Base-by-base conservation (phyloP, 2,329 filamentous ascomycete species). In the Xylaria sp. region DNA sequence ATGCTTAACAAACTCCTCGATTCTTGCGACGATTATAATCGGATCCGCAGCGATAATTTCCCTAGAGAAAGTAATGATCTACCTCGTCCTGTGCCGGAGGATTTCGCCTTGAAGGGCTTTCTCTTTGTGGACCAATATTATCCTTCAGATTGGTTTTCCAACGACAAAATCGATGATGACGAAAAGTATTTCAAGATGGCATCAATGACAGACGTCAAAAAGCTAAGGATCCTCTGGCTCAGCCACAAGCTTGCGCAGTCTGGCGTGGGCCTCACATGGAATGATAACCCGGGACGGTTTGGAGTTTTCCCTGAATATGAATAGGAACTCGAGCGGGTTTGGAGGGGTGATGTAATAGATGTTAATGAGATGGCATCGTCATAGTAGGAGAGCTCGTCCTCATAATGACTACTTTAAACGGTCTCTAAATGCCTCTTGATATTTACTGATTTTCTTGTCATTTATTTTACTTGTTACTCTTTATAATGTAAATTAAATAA, bases 101-200 rank as follows among this genome's bases (percentile, higher is more conserved):
- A 94, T 68, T 92, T 88, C 71, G 83, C 87, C 0, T 84, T 93
- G 64, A 83, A 89, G 0, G 91, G 91, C 0, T 80, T 92, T 1
- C 77, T 89, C 1, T 92, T 88, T 81, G 81, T 85, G 0, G 83
- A 88, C 2, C 81, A 82, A 11, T 90, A 90, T 65, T 89, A 87
- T 62, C 89, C 89, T 0, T 65, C 78, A 0, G 80, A 83, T 0
- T 92, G 87, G 87, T 92, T 92, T 74, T 72, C 76, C 0, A 83
- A 84, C 9, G 83, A 85, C 1, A 85, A 85, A 66, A 83, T 89
- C 5, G 89, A 92, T 31, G 90, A 92, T n/a, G 88, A 91, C 11
- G 90, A 92, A 68, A 86, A 89, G 49, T 85, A 85, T 17, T 86
- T 92, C 54, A 90, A 92, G 73, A 78, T 87, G 0, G 80, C 88